Evolutionary conservation across 257 asterid genomes (phyloP).

Genomic region (Eustoma russellianum): DNA sequence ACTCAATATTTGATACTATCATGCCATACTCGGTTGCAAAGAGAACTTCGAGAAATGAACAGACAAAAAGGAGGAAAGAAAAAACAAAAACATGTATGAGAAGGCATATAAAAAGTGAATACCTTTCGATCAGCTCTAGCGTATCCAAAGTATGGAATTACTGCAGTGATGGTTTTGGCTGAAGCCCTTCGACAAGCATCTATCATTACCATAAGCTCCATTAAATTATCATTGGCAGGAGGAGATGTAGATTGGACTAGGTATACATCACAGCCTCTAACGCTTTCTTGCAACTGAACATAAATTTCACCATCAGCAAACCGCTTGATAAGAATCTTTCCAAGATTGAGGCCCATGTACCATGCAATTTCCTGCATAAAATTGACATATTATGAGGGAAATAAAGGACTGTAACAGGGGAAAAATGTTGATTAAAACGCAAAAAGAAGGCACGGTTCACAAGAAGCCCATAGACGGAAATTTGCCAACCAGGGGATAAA

Average conservation of each 20-base stretch:
- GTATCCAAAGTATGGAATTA: conserved; percentile 88
- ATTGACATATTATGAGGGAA: conserved; percentile 4
- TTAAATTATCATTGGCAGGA: conserved; percentile 82
- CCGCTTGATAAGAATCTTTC: conserved; percentile 52
- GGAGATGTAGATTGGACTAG: conserved; percentile 83
- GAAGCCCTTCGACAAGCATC: conserved; percentile 98
- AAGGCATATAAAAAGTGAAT: conserved; percentile 2
- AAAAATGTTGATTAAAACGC: too few species aligned
- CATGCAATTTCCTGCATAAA: conserved; percentile 73
- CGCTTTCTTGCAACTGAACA: conserved; percentile 92
- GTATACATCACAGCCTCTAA: conserved; percentile 84
- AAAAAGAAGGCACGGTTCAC: too few species aligned
- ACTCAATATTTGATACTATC: too few species aligned
- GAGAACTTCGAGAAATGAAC: too few species aligned
- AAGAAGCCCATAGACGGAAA: too few species aligned
- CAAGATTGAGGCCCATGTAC: conserved; percentile 84
- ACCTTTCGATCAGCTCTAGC: conserved; percentile 95
- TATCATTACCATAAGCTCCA: conserved; percentile 88
- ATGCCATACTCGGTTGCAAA: too few species aligned
- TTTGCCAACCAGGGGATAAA: too few species aligned
- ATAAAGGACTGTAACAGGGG: background rate
- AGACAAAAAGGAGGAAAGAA: too few species aligned
- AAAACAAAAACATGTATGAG: background rate
- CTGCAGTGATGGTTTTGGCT: conserved; percentile 80
- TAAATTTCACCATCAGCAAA: conserved; percentile 95